Conservation (phyloP, 139 green algal genomes). For the Chlamydomonas sp. region DNA sequence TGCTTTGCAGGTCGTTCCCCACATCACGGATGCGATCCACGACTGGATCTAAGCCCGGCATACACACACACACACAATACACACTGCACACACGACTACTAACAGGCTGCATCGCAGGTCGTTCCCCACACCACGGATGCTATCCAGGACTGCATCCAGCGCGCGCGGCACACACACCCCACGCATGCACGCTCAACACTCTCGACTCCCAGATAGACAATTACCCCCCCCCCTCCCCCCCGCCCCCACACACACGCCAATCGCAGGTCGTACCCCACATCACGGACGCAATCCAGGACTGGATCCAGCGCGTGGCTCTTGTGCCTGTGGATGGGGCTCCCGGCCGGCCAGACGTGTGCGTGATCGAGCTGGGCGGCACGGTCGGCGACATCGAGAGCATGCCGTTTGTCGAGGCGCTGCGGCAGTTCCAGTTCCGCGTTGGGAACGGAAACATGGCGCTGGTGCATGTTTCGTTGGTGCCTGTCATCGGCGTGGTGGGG, state of each 20-base stretch:
- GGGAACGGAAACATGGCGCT: constrained; percentile 75
- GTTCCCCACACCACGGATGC: no score
- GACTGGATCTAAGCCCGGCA: constrained; percentile 99
- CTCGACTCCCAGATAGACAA: not conserved
- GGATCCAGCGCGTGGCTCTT: constrained; percentile 94
- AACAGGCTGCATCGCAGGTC: no score
- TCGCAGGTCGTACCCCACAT: constrained; percentile 98
- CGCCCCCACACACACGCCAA: no score
- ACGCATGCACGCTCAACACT: not conserved
- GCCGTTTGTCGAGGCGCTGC: constrained; percentile 90
- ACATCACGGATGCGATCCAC: constrained; percentile 97
- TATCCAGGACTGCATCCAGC: no score
- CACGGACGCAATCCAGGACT: constrained; percentile 96
- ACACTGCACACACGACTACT: no score
- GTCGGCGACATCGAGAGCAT: constrained; percentile 98
- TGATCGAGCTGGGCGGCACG: constrained; percentile 97
- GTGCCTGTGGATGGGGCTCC: constrained; percentile 78
- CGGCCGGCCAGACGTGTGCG: constrained; percentile 83
- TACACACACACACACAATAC: no score
- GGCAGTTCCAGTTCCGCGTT: constrained; percentile 74
- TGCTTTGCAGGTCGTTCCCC: no score
- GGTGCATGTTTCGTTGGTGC: constrained; percentile 93
- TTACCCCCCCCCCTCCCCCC: constrained; percentile 23
- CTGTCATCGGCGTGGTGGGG: constrained; percentile 93
- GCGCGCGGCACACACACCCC: no score